Conservation (phyloP, 345 rosid genomes). For the Euphorbia pulcherrima region DNA sequence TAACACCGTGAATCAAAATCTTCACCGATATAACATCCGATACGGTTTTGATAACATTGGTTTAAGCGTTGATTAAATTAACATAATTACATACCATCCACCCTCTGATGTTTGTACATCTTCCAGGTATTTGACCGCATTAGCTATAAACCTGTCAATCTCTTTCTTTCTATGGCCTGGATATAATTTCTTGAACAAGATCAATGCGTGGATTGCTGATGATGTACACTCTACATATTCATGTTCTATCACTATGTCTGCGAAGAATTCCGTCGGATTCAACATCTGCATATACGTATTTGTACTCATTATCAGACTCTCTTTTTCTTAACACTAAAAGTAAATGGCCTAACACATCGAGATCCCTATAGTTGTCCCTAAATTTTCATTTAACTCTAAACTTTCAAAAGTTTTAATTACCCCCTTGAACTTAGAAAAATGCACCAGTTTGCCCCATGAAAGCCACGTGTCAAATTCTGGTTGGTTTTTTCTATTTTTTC, state of each 20-base stretch:
- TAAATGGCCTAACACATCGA: too few species aligned
- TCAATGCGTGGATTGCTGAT: slow-evolving; percentile 36
- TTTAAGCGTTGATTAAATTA: not conserved
- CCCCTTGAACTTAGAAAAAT: too few species aligned
- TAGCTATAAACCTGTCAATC: slow-evolving; percentile 39
- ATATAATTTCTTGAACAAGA: slow-evolving; percentile 39
- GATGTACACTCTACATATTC: slow-evolving; percentile 52
- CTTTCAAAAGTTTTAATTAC: too few species aligned
- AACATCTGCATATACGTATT: slow-evolving; percentile 34
- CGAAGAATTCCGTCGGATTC: slow-evolving; percentile 48
- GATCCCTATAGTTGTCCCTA: too few species aligned
- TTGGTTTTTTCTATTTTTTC: too few species aligned
- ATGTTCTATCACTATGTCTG: slow-evolving; percentile 32
- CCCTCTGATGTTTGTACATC: slow-evolving; percentile 47
- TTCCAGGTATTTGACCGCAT: slow-evolving; percentile 35
- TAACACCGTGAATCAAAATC: too few species aligned
- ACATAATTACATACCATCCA: slow-evolving; percentile 35
- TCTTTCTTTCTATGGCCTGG: slow-evolving; percentile 46
- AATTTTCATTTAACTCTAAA: too few species aligned
- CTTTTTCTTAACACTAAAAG: too few species aligned
- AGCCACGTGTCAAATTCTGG: too few species aligned
- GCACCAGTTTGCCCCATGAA: too few species aligned
- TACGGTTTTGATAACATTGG: too few species aligned
- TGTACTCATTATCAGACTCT: not conserved
- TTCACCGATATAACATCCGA: too few species aligned